Evolutionary conservation across 805 yeast genomes (phyloP), one percentile per base, ranked within the genome.

Genomic region (Saturnispora bothae): DNA sequence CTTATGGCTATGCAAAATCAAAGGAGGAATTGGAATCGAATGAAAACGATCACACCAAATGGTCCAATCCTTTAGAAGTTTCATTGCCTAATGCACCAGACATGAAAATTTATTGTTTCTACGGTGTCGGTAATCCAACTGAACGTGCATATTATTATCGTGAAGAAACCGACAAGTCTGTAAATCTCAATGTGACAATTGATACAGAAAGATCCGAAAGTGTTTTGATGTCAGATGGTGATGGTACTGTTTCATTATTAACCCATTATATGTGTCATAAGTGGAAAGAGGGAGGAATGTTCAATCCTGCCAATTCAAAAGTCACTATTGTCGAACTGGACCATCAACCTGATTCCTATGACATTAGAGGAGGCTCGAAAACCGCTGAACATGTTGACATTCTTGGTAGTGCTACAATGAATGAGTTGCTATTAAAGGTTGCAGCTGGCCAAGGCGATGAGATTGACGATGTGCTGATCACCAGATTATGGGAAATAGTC

Each of bases 301-400:
- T 68, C 59, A 92, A 92, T 55, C 98, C 98, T 2, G 94, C 83
- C 1, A 68, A 70, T 7, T 60, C 74, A 2, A 51, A 65, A 15
- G 94, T 89, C 16, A 88, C 74, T 17, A 68, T 86, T 34, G 95
- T 89, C 12, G 98, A 92, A 60, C 80, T 92, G 64, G 71, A 73
- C 50, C 96, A 92, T 52, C 94, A 88, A 54, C 98, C 98, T 0
- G 95, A 84, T 52, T 64, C 83, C 47, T 86, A 83, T 51, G 98
- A 92, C 61, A 83, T 92, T 25, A 71, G 98, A 47, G 98, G 98
- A 19, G 98, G 98, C 12, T 94, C 96, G 9, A 83, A 82, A 55
- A 89, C 96, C 1, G 96, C 97, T 1, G 98, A 92, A 51, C 98
- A 92, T 58, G 98, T 92, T 21, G 98, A 92, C 55, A 88, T 92